Conservation (phyloP, 2,329 filamentous ascomycete species). For the Colletotrichum kahawae region DNA sequence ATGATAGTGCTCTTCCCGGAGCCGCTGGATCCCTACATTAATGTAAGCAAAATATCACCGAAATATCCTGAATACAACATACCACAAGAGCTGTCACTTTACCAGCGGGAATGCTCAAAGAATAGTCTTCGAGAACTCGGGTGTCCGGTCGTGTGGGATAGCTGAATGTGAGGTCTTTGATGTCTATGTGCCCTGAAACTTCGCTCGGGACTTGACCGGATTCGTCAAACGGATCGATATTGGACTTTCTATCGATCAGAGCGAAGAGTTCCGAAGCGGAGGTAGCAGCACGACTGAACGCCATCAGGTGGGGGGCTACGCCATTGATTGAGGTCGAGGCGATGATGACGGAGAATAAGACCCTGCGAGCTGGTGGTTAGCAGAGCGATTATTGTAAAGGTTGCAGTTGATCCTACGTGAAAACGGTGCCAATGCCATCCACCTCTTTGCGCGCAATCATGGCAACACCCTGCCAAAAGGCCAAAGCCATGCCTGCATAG, state of each 20-base stretch:
- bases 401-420: constrained; percentile 5
- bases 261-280: constrained; percentile 27
- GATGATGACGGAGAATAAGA: constrained; percentile 30
- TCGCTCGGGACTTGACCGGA: constrained; percentile 18
- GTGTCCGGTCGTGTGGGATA: constrained; percentile 73
- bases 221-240: constrained; percentile 25
- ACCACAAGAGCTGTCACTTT: constrained; percentile 70
- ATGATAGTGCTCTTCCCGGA: constrained; percentile 74
- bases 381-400: constrained; percentile 32
- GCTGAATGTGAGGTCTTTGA: constrained; percentile 67
- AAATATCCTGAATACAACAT: constrained; percentile 32
- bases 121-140: constrained; percentile 66
- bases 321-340: constrained; percentile 24
- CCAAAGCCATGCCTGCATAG: constrained; percentile 22
- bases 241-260: constrained; percentile 29
- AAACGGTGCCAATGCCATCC: constrained; percentile 16
- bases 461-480: constrained; percentile 35
- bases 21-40: constrained; percentile 54
- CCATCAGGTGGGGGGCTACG: constrained; percentile 24
- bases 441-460: constrained; percentile 34
- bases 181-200: constrained; percentile 60
- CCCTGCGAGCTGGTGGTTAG: constrained; percentile 28
- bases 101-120: constrained; percentile 63
- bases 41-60: constrained; percentile 27
- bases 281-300: constrained; percentile 27